Evolutionary conservation across 192 early-diverging fungal genomes (phyloP).

Genomic region (Backusella westeae): DNA sequence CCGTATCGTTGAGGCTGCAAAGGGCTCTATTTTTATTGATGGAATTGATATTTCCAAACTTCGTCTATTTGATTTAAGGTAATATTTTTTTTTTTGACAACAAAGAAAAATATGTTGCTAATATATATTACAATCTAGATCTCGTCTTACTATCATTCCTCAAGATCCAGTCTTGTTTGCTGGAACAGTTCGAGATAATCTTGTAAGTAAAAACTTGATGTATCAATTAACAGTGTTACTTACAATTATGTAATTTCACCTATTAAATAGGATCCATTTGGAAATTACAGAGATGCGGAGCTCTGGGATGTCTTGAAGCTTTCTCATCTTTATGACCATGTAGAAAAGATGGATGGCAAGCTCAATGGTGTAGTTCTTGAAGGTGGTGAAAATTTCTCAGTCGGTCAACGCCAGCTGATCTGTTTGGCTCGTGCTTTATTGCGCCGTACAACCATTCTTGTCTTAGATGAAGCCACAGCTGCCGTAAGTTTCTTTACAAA

Average conservation of each 20-base stretch:
- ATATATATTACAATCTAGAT: constrained; percentile 28
- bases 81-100: neutral
- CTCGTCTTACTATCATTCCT: constrained; percentile 74
- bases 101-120: neutral
- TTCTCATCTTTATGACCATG: constrained; percentile 64
- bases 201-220: constrained; percentile 8
- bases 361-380: constrained; percentile 73
- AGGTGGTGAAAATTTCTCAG: constrained; percentile 82
- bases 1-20: constrained; percentile 65
- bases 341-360: constrained; percentile 58
- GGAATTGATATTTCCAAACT: constrained; percentile 59
- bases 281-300: constrained; percentile 43
- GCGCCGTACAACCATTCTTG: constrained; percentile 68
- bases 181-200: constrained; percentile 54
- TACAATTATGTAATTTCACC: neutral
- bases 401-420: constrained; percentile 71
- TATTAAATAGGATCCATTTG: constrained; percentile 46
- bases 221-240: neutral
- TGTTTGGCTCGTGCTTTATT: constrained; percentile 69
- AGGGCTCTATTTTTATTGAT: constrained; percentile 56
- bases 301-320: constrained; percentile 70
- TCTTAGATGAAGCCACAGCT: constrained; percentile 89
- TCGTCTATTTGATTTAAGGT: constrained; percentile 37
- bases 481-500: constrained; percentile 33
- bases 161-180: constrained; percentile 75